Base-by-base conservation (phyloP, 768 basidiomycete genomes). In the Gloeopeniophorella convolvens region DNA sequence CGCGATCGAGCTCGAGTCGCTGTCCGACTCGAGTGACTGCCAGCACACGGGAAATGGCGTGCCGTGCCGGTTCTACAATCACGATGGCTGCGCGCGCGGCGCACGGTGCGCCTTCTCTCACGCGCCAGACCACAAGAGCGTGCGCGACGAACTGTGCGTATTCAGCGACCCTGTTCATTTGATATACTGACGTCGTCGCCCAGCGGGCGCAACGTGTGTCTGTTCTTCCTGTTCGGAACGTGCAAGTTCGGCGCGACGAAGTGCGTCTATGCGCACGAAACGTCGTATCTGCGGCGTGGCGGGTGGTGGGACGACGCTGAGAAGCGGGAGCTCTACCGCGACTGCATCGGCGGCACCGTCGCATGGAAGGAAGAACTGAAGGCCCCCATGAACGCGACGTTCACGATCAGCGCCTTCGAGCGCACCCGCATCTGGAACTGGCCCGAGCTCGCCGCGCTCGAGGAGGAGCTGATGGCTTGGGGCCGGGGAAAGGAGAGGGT, bases 1-100 rank as follows among this genome's bases (percentile, higher is more conserved):
- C 3, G 65, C 68, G 3, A 57, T 66, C 4, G 72, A 72, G 23
- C 61, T 70, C 39, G 71, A 68, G 7, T 70, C 70, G 1, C 65
- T 70, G 8, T 78, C 75, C 0, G 79, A 80, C 60, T 76, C 76
- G 10, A 78, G 75, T 43, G 79, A 81, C 55, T 78, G 69, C 51
- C 64, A 67, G 32, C 78, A 79, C 50, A 59, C 58, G 1, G 79
- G 79, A 4, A 80, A 77, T 42, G 71, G 72, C 3, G 66, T 71
- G 2, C 72, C 79, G 0, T 82, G 80, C 60, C 68, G 73, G 37
- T 77, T 75, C 59, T 79, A 81, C 59, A 82, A 82, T 48, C 77
- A 74, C 50, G 66, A 69, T 15, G 75, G 75, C 0, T 80, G 79
- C 58, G 60, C 50, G 9, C 65, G 69, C 3, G 75, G 78, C 0